A percentile compares a stretch with the other conserved stretches of the same genome.
phyloP scores from a whole-genome alignment of 225 moss, liverwort and hornwort species.

The Bryoerythrophyllum caledonicum region DNA sequence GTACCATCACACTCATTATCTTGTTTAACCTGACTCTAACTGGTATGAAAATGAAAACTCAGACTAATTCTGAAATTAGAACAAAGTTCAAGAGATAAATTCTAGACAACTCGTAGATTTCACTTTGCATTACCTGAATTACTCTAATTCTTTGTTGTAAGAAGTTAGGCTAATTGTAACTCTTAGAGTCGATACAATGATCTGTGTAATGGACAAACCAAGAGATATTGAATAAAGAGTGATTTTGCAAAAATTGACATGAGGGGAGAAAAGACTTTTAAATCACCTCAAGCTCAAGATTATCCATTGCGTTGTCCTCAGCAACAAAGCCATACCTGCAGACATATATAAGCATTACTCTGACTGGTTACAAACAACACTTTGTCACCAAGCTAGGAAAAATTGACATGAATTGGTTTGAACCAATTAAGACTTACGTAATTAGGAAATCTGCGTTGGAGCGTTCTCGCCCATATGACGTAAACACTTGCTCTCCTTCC shows the following conservation, averaged over 20 bases:
- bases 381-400: background rate
- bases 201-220: too few species aligned
- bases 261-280: background rate
- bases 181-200: too few species aligned
- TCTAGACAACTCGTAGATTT: too few species aligned
- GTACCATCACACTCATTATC: too few species aligned
- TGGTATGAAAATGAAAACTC: too few species aligned
- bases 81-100: too few species aligned
- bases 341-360: background rate
- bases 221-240: background rate
- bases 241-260: background rate
- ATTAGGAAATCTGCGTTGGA: conserved; percentile 87
- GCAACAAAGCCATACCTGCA: conserved; percentile 97
- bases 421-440: conserved; percentile 48
- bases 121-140: too few species aligned
- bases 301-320: conserved; percentile 62
- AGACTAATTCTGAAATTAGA: too few species aligned
- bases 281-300: conserved; percentile 69
- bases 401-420: background rate
- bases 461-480: conserved; percentile 84
- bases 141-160: too few species aligned
- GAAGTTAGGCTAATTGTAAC: too few species aligned
- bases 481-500: conserved; percentile 83
- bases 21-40: too few species aligned
- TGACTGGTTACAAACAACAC: background rate